phyloP scores from a whole-genome alignment of 441 rosid genomes.

The Eruca vesicaria region DNA sequence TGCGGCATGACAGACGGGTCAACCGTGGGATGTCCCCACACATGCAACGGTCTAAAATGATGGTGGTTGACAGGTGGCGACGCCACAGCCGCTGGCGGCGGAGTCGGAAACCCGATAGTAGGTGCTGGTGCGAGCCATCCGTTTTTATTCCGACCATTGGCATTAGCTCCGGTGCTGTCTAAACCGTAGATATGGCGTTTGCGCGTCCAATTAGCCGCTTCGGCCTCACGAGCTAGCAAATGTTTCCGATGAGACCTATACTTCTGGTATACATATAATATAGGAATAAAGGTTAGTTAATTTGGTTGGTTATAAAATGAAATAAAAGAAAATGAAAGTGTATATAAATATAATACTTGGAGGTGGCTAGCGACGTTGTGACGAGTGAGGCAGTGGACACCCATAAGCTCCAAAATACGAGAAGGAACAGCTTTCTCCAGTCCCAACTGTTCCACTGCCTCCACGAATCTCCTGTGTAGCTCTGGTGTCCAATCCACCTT shows the following conservation, averaged over 20 bases:
- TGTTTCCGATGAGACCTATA: constrained; percentile 87
- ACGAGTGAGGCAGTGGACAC: constrained; percentile 88
- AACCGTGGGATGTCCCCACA: constrained; percentile 86
- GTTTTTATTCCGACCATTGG: constrained; percentile 37
- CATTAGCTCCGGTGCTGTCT: constrained; percentile 8
- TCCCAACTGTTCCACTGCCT: constrained; percentile 92
- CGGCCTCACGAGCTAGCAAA: constrained; percentile 80
- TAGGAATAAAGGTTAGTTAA: background rate
- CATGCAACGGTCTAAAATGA: constrained; percentile 70
- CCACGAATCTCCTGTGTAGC: constrained; percentile 84
- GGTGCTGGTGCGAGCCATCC: constrained; percentile 70
- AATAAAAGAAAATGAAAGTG: background rate
- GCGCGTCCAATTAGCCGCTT: constrained; percentile 84
- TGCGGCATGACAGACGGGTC: constrained; percentile 27
- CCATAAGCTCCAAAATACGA: constrained; percentile 86
- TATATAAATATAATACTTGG: constrained; percentile 47
- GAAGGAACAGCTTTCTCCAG: constrained; percentile 98
- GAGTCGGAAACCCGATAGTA: constrained; percentile 65
- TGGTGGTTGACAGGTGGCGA: constrained; percentile 41
- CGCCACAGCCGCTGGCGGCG: background rate
- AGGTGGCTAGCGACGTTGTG: constrained; percentile 96
- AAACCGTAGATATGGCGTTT: constrained; percentile 64
- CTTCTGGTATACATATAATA: constrained; percentile 43
- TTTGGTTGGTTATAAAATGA: background rate
- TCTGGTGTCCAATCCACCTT: constrained; percentile 98